A percentile compares a stretch with the other conserved stretches of the same genome.
These are phyloP conservation scores for Salix udensis DNA, from an alignment of 345 rosid species.

Conservation along the genomic window DNA sequence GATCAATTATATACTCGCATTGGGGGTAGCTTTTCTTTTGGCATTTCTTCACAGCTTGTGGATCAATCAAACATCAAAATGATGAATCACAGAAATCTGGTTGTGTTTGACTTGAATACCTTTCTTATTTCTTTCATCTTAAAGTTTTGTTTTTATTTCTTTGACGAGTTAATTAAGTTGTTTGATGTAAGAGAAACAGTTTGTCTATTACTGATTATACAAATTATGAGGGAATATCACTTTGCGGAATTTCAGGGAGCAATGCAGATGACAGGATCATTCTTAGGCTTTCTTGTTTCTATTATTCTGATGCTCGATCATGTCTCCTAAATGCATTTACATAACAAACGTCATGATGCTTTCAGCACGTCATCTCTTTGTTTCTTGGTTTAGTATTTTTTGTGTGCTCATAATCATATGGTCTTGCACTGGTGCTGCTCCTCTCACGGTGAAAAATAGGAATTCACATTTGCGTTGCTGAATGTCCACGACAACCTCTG, in stretches of 20 bases:
- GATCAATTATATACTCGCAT: too few species aligned
- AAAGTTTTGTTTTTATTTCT: neutral
- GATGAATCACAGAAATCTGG: too few species aligned
- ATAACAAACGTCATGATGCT: neutral
- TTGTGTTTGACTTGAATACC: neutral
- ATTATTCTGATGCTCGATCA: neutral
- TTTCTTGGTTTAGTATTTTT: too few species aligned
- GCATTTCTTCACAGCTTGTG: too few species aligned
- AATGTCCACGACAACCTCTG: too few species aligned
- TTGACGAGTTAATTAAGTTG: neutral
- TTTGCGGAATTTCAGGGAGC: constrained; percentile 60
- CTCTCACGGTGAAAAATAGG: too few species aligned
- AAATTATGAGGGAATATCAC: constrained; percentile 55
- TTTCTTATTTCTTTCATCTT: neutral
- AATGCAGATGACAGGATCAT: constrained; percentile 59
- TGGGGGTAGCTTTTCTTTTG: too few species aligned
- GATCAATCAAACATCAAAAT: too few species aligned
- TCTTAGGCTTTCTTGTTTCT: constrained; percentile 45
- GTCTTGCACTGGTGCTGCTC: too few species aligned
- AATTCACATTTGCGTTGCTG: too few species aligned
- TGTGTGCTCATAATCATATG: too few species aligned
- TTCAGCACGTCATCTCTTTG: too few species aligned
- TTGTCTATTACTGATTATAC: neutral
- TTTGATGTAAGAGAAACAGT: neutral
- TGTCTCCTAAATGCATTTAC: neutral